Conservation (phyloP, 371 early-diverging fungal species). For the Rhizomucor miehei region DNA sequence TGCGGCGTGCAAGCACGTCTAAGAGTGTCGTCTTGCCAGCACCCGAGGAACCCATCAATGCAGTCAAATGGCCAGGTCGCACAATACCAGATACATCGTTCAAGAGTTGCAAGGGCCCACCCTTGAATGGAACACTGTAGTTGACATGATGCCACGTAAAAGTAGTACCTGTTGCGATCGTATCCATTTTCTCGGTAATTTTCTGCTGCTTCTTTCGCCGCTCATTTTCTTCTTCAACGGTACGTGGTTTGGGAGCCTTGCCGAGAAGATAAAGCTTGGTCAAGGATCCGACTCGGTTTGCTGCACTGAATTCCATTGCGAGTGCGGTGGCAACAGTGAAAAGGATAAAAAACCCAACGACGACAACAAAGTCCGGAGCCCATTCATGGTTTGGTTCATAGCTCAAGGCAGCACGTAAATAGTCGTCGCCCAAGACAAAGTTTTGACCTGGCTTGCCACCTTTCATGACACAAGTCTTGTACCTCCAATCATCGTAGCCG, state of each 20-base stretch:
- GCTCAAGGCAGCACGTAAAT: slow-evolving; percentile 33
- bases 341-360: slow-evolving; percentile 36
- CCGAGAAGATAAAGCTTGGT: slow-evolving; percentile 45
- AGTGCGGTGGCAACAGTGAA: slow-evolving; percentile 34
- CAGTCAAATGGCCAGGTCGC: slow-evolving; percentile 69
- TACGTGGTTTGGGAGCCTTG: slow-evolving; percentile 17
- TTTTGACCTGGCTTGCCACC: slow-evolving; percentile 49
- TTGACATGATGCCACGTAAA: slow-evolving; percentile 51
- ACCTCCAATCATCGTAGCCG: slow-evolving; percentile 37
- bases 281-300: slow-evolving; percentile 36
- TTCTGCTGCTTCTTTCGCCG: slow-evolving; percentile 25
- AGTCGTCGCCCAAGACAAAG: slow-evolving; percentile 52
- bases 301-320: slow-evolving; percentile 39
- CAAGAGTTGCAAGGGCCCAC: slow-evolving; percentile 43
- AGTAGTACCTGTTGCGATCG: slow-evolving; percentile 35
- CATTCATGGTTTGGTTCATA: slow-evolving; percentile 42
- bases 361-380: slow-evolving; percentile 49
- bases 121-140: slow-evolving; percentile 52
- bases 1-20: slow-evolving; percentile 75
- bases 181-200: slow-evolving; percentile 20
- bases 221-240: slow-evolving; percentile 21
- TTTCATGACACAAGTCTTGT: slow-evolving; percentile 52
- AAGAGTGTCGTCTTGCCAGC: slow-evolving; percentile 86
- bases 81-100: slow-evolving; percentile 50
- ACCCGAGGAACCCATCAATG: slow-evolving; percentile 81